A percentile compares a stretch with the other conserved stretches of the same genome.
Evolutionary conservation across 441 rosid species (phyloP).

Genomic region (Francoa sonchifolia): DNA sequence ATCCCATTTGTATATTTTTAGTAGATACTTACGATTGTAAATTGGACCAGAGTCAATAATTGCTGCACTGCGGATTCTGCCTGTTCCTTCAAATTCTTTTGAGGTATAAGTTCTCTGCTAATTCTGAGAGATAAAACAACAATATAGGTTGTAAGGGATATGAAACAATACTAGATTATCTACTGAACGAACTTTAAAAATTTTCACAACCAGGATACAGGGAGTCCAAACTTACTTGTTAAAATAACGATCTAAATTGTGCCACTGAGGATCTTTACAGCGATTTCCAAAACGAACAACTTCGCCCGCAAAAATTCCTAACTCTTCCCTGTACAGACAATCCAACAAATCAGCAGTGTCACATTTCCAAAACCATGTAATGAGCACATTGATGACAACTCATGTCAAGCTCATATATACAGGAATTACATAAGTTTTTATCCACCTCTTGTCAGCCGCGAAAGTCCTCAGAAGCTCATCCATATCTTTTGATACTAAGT

Average conservation of each 20-base stretch:
- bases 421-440: background rate
- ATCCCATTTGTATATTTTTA: background rate
- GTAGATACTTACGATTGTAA: conserved; percentile 70
- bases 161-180: background rate
- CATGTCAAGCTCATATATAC: conserved; percentile 2
- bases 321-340: conserved; percentile 58
- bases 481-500: conserved; percentile 75
- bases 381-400: background rate
- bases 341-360: background rate
- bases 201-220: conserved; percentile 4
- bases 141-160: background rate
- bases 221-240: conserved; percentile 46
- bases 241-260: conserved; percentile 89
- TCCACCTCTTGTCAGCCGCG: conserved; percentile 88
- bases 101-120: conserved; percentile 50
- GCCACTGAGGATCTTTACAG: conserved; percentile 99
- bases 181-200: conserved; percentile 1
- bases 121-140: conserved; percentile 24
- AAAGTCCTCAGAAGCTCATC: conserved; percentile 65
- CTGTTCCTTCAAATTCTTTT: conserved; percentile 72
- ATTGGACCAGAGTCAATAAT: conserved; percentile 68
- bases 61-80: conserved; percentile 63
- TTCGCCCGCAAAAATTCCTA: conserved; percentile 79
- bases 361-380: conserved; percentile 2
- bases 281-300: conserved; percentile 99